Percentiles rank a stretch among this genome's conserved stretches.
phyloP scores from a whole-genome alignment of 225 moss, liverwort and hornwort species.

The Rhytidiadelphus loreus region DNA sequence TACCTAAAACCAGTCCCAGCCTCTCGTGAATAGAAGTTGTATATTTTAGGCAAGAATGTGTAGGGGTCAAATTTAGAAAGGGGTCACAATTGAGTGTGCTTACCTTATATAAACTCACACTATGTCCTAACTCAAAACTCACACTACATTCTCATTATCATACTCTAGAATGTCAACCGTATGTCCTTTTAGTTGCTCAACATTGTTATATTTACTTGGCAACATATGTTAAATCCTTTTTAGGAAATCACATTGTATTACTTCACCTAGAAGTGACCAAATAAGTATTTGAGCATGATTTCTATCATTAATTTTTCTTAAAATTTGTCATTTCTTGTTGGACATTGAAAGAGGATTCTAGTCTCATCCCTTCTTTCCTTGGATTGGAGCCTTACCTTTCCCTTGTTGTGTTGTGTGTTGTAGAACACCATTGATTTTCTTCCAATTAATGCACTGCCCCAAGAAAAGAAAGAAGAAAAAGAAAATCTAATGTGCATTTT shows the following conservation, averaged over 20 bases:
- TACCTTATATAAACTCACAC: too few relatives aligned
- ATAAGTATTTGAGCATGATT: not conserved
- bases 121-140: not conserved
- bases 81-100: too few relatives aligned
- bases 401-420: not conserved
- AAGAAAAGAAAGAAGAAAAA: too few relatives aligned
- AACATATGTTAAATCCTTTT: not conserved
- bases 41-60: too few relatives aligned
- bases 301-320: not conserved
- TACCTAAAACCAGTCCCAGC: rapidly evolving
- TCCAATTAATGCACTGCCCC: not conserved
- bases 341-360: not conserved
- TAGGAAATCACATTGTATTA: not conserved
- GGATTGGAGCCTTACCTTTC: not conserved
- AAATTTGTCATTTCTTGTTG: not conserved
- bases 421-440: not conserved
- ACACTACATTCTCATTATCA: too few relatives aligned
- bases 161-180: not conserved
- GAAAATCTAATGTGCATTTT: not conserved
- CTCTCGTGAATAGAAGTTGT: too few relatives aligned
- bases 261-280: not conserved
- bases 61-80: too few relatives aligned
- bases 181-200: not conserved
- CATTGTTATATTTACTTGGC: not conserved
- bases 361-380: not conserved